phyloP scores from a whole-genome alignment of 331 rosid genomes.

The Saraca asoca region DNA sequence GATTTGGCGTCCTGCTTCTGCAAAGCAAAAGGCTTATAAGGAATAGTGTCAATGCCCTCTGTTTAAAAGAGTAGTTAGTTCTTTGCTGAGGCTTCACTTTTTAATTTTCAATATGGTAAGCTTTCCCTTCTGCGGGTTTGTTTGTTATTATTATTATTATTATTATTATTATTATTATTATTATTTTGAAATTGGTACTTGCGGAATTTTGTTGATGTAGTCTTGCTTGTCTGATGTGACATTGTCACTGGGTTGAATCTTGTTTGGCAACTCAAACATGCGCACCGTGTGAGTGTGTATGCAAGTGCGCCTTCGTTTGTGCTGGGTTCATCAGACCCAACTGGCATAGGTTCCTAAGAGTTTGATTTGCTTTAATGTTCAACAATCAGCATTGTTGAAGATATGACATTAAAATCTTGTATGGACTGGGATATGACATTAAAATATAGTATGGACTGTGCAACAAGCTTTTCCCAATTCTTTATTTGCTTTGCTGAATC shows the following conservation, averaged over 20 bases:
- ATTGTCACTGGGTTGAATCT: constrained; percentile 9
- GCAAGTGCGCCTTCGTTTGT: neutral
- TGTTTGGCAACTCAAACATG: constrained; percentile 4
- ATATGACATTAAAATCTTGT: neutral
- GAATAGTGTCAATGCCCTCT: neutral
- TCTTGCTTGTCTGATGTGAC: neutral
- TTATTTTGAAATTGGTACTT: neutral
- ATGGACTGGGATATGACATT: neutral
- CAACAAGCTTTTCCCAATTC: neutral
- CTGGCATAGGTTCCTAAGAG: neutral
- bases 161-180: neutral
- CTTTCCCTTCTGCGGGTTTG: neutral
- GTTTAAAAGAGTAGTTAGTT: constrained; percentile 7
- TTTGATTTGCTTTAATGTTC: constrained; percentile 8
- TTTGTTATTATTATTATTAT: neutral
- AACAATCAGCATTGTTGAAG: neutral
- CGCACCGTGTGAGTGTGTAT: neutral
- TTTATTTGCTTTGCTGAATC: neutral
- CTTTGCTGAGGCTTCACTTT: constrained; percentile 18
- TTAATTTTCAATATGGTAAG: constrained; percentile 47
- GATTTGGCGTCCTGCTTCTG: neutral
- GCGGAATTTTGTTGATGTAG: neutral
- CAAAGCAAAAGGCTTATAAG: neutral
- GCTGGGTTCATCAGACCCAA: neutral
- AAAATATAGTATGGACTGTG: neutral